Percentiles rank a stretch among this genome's conserved stretches.
These are phyloP conservation scores for Physcomitrium patens DNA, from an alignment of 225 moss, liverwort and hornwort genomes.

Conservation along the genomic window DNA sequence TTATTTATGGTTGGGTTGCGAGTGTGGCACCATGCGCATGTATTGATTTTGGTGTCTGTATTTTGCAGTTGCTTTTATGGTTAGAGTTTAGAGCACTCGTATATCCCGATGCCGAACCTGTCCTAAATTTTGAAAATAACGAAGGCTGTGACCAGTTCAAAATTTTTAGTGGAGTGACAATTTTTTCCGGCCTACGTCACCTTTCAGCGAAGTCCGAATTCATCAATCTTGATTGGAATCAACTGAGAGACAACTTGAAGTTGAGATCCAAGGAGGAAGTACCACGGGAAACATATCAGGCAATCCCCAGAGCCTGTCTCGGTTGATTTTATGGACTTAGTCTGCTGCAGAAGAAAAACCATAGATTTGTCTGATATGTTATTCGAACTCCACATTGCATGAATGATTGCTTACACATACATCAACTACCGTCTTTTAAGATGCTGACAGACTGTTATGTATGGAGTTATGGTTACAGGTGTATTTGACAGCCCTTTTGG, in stretches of 20 bases:
- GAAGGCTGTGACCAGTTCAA: slow-evolving; percentile 31
- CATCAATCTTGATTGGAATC: slow-evolving; percentile 38
- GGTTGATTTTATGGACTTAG: neutral
- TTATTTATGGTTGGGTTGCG: neutral
- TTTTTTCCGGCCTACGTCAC: slow-evolving; percentile 31
- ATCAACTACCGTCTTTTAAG: neutral
- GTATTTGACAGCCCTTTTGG: slow-evolving; percentile 81
- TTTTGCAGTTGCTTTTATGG: slow-evolving; percentile 77
- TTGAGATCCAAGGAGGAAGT: slow-evolving; percentile 40
- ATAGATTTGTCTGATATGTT: neutral
- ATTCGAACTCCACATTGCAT: neutral
- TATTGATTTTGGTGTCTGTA: slow-evolving; percentile 3
- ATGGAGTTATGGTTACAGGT: slow-evolving; percentile 54
- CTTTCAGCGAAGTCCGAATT: slow-evolving; percentile 41
- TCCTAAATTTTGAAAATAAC: slow-evolving; percentile 27
- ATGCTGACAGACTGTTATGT: slow-evolving; percentile 28
- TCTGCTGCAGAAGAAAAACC: neutral
- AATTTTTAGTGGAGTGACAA: slow-evolving; percentile 30
- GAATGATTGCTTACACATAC: neutral
- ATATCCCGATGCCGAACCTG: slow-evolving; percentile 40
- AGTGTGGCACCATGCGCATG: neutral
- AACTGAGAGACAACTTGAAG: slow-evolving; percentile 40
- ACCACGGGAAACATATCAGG: slow-evolving; percentile 75
- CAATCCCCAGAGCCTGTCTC: slow-evolving; percentile 29
- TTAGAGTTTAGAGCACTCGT: slow-evolving; percentile 70